These are phyloP conservation scores for Ophiostoma tasmaniense DNA, from an alignment of 2,329 filamentous ascomycete genomes.

Conservation along the genomic window DNA sequence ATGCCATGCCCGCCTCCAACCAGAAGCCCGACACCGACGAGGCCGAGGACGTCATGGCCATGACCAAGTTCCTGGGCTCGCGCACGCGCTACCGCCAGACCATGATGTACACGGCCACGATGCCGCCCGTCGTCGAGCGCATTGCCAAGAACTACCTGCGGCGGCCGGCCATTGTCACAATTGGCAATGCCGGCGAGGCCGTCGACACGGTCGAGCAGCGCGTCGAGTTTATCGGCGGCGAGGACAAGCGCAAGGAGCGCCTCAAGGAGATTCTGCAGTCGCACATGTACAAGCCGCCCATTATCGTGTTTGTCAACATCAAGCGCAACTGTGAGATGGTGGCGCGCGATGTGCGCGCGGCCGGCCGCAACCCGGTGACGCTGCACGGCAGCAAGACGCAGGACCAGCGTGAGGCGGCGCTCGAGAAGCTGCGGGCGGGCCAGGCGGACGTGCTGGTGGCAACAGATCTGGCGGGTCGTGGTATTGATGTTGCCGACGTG, in stretches of 20 bases:
- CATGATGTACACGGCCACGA: constrained; percentile 99
- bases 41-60: constrained; percentile 76
- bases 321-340: constrained; percentile 97
- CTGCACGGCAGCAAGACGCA: constrained; percentile 95
- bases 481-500: constrained; percentile 96
- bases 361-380: constrained; percentile 84
- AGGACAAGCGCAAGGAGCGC: constrained; percentile 94
- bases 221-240: constrained; percentile 80
- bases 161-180: constrained; percentile 85
- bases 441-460: constrained; percentile 83
- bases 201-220: constrained; percentile 97
- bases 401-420: constrained; percentile 89
- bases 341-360: constrained; percentile 84
- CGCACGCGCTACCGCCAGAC: constrained; percentile 85
- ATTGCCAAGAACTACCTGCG: constrained; percentile 97
- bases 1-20: constrained; percentile 83
- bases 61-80: constrained; percentile 68
- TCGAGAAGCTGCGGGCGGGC: constrained; percentile 74
- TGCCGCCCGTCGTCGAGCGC: constrained; percentile 84
- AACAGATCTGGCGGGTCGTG: constrained; percentile 88
- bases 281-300: constrained; percentile 72
- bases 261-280: constrained; percentile 82
- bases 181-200: constrained; percentile 88
- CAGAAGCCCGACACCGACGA: constrained; percentile 92
- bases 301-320: constrained; percentile 99